phyloP scores from a whole-genome alignment of 2,329 filamentous ascomycete species.

The Huntiella moniliformis region DNA sequence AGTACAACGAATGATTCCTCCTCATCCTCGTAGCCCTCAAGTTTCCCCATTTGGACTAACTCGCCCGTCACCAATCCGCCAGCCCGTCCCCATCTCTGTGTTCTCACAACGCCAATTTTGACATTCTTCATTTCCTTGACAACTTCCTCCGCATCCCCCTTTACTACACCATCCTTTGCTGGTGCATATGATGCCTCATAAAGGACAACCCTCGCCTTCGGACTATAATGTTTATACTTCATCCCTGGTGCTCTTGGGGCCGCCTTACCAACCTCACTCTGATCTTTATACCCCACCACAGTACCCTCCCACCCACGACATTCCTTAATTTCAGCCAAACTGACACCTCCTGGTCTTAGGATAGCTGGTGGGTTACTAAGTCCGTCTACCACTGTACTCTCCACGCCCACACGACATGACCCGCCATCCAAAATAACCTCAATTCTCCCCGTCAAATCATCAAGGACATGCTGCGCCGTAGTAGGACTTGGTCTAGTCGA shows the following conservation, averaged over 20 bases:
- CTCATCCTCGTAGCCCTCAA: conserved; percentile 16
- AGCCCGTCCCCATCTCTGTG: conserved; percentile 30
- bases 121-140: conserved; percentile 14
- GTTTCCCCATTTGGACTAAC: conserved; percentile 15
- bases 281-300: conserved; percentile 60
- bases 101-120: conserved; percentile 35
- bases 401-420: conserved; percentile 69
- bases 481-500: conserved; percentile 88
- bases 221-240: conserved; percentile 98
- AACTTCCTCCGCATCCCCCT: conserved; percentile 19
- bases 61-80: conserved; percentile 22
- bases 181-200: conserved; percentile 41
- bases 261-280: conserved; percentile 40
- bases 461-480: conserved; percentile 68
- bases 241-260: conserved; percentile 79
- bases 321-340: conserved; percentile 55
- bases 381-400: conserved; percentile 93
- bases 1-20: conserved; percentile 23
- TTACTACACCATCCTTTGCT: conserved; percentile 20
- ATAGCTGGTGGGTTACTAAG: conserved; percentile 64
- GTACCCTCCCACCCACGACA: conserved; percentile 70
- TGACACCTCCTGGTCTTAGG: conserved; percentile 70
- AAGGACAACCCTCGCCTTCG: conserved; percentile 66
- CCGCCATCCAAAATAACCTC: conserved; percentile 81
- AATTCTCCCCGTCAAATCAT: conserved; percentile 69